Conservation (phyloP, 345 rosid species). For the Sisymbrium irio region DNA sequence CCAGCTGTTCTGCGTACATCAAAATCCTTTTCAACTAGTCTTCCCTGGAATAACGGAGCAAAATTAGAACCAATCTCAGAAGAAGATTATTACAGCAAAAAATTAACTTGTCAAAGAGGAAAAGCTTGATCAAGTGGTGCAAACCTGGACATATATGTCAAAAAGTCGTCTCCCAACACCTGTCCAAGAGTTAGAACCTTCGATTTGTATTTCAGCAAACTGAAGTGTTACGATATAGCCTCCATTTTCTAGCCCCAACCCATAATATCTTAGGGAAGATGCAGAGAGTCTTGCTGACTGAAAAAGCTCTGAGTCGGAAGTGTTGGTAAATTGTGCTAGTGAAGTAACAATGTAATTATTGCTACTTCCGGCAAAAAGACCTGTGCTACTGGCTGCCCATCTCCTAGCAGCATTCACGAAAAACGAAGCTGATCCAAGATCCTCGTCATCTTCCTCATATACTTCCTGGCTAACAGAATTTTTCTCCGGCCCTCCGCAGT, state of each 20-base stretch:
- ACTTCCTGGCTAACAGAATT: conserved; percentile 31
- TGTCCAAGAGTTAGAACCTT: conserved; percentile 25
- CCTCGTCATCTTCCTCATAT: conserved; percentile 48
- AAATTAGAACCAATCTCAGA: background rate
- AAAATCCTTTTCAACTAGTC: conserved; percentile 46
- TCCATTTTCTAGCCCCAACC: conserved; percentile 38
- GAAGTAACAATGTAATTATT: conserved; percentile 27
- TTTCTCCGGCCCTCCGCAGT: conserved; percentile 62
- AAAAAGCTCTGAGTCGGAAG: conserved; percentile 41
- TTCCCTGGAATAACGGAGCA: conserved; percentile 34
- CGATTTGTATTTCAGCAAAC: conserved; percentile 29
- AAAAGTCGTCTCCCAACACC: conserved; percentile 46
- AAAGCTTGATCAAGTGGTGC: background rate
- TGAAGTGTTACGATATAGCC: conserved; percentile 21
- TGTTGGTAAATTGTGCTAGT: conserved; percentile 33
- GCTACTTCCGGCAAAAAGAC: conserved; percentile 40
- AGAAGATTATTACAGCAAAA: background rate
- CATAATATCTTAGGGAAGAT: conserved; percentile 40
- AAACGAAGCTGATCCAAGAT: conserved; percentile 62
- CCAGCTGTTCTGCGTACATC: conserved; percentile 44
- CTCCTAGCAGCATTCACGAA: conserved; percentile 37
- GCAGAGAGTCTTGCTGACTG: conserved; percentile 42
- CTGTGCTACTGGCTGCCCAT: conserved; percentile 59
- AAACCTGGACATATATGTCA: conserved; percentile 52
- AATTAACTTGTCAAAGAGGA: background rate